Evolutionary conservation across 345 rosid species (phyloP), one percentile per base, ranked within the genome.

Genomic region (Odontarrhena argentea): DNA sequence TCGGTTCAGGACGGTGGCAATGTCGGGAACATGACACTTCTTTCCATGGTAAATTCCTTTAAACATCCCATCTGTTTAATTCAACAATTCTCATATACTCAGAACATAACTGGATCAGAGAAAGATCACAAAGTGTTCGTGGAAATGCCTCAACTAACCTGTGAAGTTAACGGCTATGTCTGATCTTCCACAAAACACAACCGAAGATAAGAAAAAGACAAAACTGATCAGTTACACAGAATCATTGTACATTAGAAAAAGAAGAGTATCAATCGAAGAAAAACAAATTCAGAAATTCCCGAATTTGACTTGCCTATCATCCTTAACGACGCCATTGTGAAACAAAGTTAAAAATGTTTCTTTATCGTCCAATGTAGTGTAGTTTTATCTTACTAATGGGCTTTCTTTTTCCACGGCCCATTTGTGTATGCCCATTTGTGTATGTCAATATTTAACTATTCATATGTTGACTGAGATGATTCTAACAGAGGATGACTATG

Each of bases 101-200:
- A 43, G 37, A 30, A 46, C 25, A 74, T 48, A 3, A 37, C 8
- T 52, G 40, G 35, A 47, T 54, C 37, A 38, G 15, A 38, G 32
- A 10, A 34, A 26, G 70, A 35, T 30, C 64, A 74, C 22, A 7
- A 70, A 0, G 63, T 76, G 86, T 83, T 84, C 56, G 91, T 55
- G 12, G 79, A 86, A 87, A 92, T 83, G 87, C 61, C 83, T 71
- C 80, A 87, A 67, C 85, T 69, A 64, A 88, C 98, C 98, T 77
- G 99, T 87, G 71, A 91, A 87, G 86, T 94, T 91, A 34, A 86
- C 99, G 1, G 99, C 97, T 6, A 94, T 80, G 77, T 94, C 99
- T 90, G 96, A 55, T 76, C 68, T 60, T 34, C 5, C 58, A 57
- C 38, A 67, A 53, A 53, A 65, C 60, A 60, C 30, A 49, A 26